Conservation (phyloP, 148 eudicot genomes). For the Rhododendron mucronatum region DNA sequence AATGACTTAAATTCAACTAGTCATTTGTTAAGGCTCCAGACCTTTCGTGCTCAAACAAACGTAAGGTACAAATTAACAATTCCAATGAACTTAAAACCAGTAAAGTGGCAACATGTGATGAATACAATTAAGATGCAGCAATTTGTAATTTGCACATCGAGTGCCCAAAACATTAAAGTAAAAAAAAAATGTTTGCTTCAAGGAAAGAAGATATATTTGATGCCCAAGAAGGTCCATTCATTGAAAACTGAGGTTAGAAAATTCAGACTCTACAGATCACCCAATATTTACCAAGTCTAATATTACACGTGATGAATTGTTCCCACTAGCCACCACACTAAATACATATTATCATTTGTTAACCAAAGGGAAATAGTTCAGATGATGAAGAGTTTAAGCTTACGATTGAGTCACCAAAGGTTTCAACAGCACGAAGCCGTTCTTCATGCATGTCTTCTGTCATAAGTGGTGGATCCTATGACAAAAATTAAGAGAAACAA, state of each 20-base stretch:
- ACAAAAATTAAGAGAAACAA: constrained; percentile 17
- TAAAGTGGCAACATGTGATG: background rate
- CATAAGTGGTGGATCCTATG: constrained; percentile 89
- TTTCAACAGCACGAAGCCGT: constrained; percentile 73
- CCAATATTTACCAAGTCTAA: background rate
- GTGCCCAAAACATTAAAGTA: background rate
- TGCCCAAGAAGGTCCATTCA: background rate
- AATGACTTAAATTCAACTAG: background rate
- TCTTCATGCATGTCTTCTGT: constrained; percentile 99
- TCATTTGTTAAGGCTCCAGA: background rate
- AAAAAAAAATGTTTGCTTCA: background rate
- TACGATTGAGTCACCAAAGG: constrained; percentile 66
- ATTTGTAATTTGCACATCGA: background rate
- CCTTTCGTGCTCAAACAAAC: background rate
- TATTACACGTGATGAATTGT: background rate
- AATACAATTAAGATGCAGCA: background rate
- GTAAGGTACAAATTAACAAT: background rate
- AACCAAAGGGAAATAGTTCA: constrained; percentile 5
- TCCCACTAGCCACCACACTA: background rate
- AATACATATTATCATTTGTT: constrained; percentile 1
- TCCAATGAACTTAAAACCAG: background rate
- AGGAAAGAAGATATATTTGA: too few species aligned
- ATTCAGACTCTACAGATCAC: constrained; percentile 3
- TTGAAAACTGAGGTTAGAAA: background rate
- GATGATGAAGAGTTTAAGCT: constrained; percentile 28